Percentiles rank a stretch among this genome's conserved stretches.
These are phyloP conservation scores for Scedosporium aurantiacum DNA, from an alignment of 2,329 filamentous ascomycete genomes.

Conservation along the genomic window DNA sequence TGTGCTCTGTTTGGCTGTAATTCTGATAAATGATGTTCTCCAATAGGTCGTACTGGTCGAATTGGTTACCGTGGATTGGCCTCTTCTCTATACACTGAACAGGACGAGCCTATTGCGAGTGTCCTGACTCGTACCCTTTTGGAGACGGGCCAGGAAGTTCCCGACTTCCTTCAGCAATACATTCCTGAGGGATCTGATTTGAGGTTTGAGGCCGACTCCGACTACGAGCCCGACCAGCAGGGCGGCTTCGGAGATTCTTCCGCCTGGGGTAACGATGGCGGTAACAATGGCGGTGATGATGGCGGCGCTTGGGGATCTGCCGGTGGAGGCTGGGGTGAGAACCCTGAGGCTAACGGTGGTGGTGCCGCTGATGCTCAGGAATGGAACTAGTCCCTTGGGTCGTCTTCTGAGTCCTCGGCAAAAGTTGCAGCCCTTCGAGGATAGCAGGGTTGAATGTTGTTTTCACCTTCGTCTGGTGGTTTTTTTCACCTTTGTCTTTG, in stretches of 20 bases:
- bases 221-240: conserved; percentile 30
- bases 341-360: background rate
- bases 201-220: conserved; percentile 45
- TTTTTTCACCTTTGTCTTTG: too few species aligned
- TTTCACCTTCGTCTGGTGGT: too few species aligned
- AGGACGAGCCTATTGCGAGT: conserved; percentile 60
- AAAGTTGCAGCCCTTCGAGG: too few species aligned
- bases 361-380: too few species aligned
- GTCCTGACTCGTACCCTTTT: conserved; percentile 71
- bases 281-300: conserved; percentile 9
- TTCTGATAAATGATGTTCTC: conserved; percentile 1
- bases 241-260: conserved; percentile 56
- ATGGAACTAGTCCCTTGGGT: too few species aligned
- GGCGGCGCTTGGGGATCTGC: conserved; percentile 10
- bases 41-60: conserved; percentile 73
- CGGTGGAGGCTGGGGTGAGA: background rate
- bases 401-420: too few species aligned
- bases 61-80: conserved; percentile 82
- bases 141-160: conserved; percentile 67
- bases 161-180: conserved; percentile 65
- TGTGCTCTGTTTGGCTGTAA: too few species aligned
- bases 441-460: too few species aligned
- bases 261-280: conserved; percentile 44
- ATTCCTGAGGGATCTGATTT: conserved; percentile 43
- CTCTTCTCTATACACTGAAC: conserved; percentile 78